Conservation (phyloP, 768 basidiomycete genomes). For the Nidularia pulvinata region DNA sequence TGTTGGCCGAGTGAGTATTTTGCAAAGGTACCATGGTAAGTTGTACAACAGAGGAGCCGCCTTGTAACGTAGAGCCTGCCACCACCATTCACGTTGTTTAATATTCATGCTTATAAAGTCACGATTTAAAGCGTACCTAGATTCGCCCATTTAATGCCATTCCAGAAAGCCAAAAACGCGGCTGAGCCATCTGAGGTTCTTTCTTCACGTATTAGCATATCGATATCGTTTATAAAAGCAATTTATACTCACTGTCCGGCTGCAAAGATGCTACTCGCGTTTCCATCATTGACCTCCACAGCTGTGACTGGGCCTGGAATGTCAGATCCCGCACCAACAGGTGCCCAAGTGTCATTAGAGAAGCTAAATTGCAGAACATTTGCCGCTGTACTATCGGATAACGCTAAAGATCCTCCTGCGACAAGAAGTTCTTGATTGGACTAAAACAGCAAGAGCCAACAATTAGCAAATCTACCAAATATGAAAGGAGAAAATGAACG, state of each 20-base stretch:
- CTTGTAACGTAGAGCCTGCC: slow-evolving; percentile 55
- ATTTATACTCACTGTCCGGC: slow-evolving; percentile 72
- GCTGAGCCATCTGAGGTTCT: slow-evolving; percentile 59
- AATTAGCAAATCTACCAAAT: slow-evolving; percentile 3
- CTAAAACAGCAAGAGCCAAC: slow-evolving; percentile 40
- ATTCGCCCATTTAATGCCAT: slow-evolving; percentile 75
- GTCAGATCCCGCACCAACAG: slow-evolving; percentile 55
- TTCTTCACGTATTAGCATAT: slow-evolving; percentile 4
- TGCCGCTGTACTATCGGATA: slow-evolving; percentile 60
- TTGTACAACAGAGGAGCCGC: slow-evolving; percentile 71
- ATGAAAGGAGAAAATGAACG: slow-evolving; percentile 23
- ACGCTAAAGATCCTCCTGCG: slow-evolving; percentile 76
- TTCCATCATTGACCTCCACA: slow-evolving; percentile 79
- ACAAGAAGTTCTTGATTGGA: slow-evolving; percentile 64
- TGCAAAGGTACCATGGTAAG: slow-evolving; percentile 90
- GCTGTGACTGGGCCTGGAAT: slow-evolving; percentile 93
- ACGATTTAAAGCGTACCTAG: slow-evolving; percentile 49
- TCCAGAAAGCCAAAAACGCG: slow-evolving; percentile 83
- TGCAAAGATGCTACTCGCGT: slow-evolving; percentile 84
- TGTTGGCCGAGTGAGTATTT: slow-evolving; percentile 68
- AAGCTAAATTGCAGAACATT: slow-evolving; percentile 79
- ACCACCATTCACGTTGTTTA: neutral
- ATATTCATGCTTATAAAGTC: slow-evolving; percentile 2
- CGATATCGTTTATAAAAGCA: neutral
- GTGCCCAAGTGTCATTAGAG: slow-evolving; percentile 71